These are phyloP conservation scores for Cladochytrium replicatum DNA, from an alignment of 192 early-diverging fungal genomes.

Conservation along the genomic window DNA sequence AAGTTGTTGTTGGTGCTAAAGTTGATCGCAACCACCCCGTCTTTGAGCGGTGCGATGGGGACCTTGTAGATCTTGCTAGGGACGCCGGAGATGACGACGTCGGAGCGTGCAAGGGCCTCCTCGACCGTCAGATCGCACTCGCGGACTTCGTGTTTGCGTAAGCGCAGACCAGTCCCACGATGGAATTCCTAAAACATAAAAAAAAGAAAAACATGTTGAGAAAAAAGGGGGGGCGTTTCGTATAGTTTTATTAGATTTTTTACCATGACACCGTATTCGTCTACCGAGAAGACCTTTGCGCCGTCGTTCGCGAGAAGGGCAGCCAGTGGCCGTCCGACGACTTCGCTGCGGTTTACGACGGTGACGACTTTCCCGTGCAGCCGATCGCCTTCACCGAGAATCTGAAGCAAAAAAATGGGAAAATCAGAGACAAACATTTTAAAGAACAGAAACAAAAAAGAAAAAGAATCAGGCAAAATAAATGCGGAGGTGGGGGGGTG, in stretches of 20 bases:
- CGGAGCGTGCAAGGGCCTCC: constrained; percentile 74
- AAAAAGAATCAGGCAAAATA: not conserved
- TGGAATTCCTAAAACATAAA: too few species aligned
- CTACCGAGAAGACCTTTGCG: constrained; percentile 92
- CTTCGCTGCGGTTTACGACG: constrained; percentile 90
- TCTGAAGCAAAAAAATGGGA: too few species aligned
- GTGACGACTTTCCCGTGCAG: constrained; percentile 88
- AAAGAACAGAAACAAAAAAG: not conserved
- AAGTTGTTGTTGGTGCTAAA: constrained; percentile 96
- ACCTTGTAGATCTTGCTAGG: constrained; percentile 82
- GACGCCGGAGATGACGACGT: constrained; percentile 98
- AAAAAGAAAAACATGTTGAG: too few species aligned
- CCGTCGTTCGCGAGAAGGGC: constrained; percentile 97
- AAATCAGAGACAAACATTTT: too few species aligned
- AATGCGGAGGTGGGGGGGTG: constrained; percentile 14
- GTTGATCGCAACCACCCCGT: constrained; percentile 96
- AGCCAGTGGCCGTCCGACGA: constrained; percentile 94
- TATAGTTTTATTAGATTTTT: too few species aligned
- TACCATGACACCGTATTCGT: constrained; percentile 81
- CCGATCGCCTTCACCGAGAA: constrained; percentile 85
- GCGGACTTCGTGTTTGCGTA: constrained; percentile 38
- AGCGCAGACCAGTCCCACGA: constrained; percentile 30
- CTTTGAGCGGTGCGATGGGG: constrained; percentile 74
- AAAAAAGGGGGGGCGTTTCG: too few species aligned
- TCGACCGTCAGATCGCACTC: constrained; percentile 63